Conservation (phyloP, 371 early-diverging fungal genomes). For the Syncephalastrum monosporum region DNA sequence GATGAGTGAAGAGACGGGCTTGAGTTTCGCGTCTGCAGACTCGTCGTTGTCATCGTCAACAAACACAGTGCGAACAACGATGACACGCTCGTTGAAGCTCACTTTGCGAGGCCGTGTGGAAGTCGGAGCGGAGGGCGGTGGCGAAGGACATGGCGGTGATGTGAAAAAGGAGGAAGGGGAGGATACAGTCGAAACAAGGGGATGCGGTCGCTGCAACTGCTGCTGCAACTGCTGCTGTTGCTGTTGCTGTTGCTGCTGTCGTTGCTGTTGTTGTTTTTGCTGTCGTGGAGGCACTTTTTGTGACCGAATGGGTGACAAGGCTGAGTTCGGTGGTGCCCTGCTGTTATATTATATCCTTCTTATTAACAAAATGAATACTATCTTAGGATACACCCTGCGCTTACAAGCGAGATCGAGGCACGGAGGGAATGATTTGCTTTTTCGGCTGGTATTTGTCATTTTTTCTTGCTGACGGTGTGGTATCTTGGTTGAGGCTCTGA, state of each 20-base stretch:
- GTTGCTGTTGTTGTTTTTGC: neutral
- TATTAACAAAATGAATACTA: neutral
- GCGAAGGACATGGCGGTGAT: neutral
- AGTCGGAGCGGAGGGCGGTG: slow-evolving; percentile 1
- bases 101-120: slow-evolving; percentile 17
- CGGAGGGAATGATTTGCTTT: slow-evolving; percentile 27
- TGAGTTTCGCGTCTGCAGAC: too few relatives aligned
- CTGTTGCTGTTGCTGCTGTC: slow-evolving; percentile 3
- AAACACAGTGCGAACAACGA: slow-evolving; percentile 27
- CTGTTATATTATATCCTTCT: slow-evolving; percentile 8
- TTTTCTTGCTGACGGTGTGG: slow-evolving; percentile 8
- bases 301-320: slow-evolving; percentile 23
- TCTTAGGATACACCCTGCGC: neutral
- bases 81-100: slow-evolving; percentile 27
- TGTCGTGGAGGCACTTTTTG: slow-evolving; percentile 18
- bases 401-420: slow-evolving; percentile 26
- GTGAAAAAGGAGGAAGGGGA: slow-evolving; percentile 22
- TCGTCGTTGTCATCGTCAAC: slow-evolving; percentile 9
- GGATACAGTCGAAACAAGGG: slow-evolving; percentile 21
- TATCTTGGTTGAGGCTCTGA: slow-evolving; percentile 15
- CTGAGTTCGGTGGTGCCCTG: slow-evolving; percentile 23
- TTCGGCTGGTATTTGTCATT: slow-evolving; percentile 4
- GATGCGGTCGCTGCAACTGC: slow-evolving; percentile 15
- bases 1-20: too few relatives aligned
- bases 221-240: neutral